Evolutionary conservation across 495 filamentous ascomycete species (phyloP), one percentile per base, ranked within the genome.

Genomic region (Hypomontagnella monticulosa): DNA sequence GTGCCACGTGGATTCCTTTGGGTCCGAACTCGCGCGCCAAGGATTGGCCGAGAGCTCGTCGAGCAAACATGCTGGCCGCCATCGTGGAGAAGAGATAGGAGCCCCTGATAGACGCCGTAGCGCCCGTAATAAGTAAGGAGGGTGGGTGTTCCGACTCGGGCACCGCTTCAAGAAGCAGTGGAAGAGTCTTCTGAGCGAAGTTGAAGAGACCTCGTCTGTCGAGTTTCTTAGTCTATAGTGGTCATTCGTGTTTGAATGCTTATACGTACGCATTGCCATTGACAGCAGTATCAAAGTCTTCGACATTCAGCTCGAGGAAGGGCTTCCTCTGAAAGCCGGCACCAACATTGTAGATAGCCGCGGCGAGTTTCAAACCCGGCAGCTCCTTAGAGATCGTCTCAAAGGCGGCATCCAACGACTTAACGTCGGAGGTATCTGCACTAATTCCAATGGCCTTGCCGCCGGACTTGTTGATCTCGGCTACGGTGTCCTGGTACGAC

Each of bases 11-110:
- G 7, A 98, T 85, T 3, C 94, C 93, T 72, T 93, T 83, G 0
- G 94, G 93, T 0, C 90, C 91, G 73, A 96, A 98, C 75, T 98
- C 94, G 56, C 89, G 83, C 0, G 93, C 93, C 27, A 98, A 81
- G 32, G 83, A 87, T 79, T 96, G 93, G 1, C 84, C 81, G 50
- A 96, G 76, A 0, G 91, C 93, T 23, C 94, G 84, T 37, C 89
- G 75, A 2, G 92, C 93, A 72, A 91, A 96, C 75, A 96, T 97
- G 42, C 88, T 87, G 6, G 87, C 83, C 0, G 92, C 93, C 71
- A 97, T 93, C 15, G 83, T 73, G 3, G 88, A 78, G 77, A 91
- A 92, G 4, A 80, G 80, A 0, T 91, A 86, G 3, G 87, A 91
- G 7, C 90, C 88, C 60, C 88, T 88, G 2, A 96, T 42, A 11